Evolutionary conservation across 768 basidiomycete species (phyloP).

Genomic region (Panellus pusillus): DNA sequence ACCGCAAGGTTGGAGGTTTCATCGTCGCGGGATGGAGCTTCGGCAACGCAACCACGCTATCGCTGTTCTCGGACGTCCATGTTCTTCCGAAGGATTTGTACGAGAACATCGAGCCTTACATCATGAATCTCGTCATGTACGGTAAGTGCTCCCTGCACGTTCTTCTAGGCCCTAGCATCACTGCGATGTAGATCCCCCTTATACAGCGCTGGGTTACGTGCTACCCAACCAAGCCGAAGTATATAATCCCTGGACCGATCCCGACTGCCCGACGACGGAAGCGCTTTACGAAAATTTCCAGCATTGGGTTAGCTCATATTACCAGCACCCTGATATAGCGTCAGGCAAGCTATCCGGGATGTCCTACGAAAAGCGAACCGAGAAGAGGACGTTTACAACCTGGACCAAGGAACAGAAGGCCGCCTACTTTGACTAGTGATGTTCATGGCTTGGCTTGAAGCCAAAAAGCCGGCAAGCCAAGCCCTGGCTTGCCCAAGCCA

Average conservation of each 20-base stretch:
- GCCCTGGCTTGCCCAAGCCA: too few relatives aligned
- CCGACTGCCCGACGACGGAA: constrained; percentile 24
- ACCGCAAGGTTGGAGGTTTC: constrained; percentile 31
- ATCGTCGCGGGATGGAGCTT: constrained; percentile 41
- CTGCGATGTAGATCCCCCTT: constrained; percentile 32
- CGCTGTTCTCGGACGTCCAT: constrained; percentile 28
- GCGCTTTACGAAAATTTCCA: constrained; percentile 26
- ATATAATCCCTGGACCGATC: constrained; percentile 27
- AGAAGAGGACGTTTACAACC: neutral
- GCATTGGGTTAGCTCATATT: constrained; percentile 33
- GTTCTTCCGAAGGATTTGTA: constrained; percentile 25
- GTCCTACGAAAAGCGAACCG: constrained; percentile 3
- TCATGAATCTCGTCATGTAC: constrained; percentile 31
- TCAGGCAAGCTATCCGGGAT: constrained; percentile 2
- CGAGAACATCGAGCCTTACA: constrained; percentile 29
- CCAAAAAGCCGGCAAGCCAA: too few relatives aligned
- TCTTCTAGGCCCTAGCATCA: neutral
- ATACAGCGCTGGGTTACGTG: constrained; percentile 27
- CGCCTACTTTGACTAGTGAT: too few relatives aligned
- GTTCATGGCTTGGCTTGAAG: too few relatives aligned
- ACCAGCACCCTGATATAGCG: constrained; percentile 22
- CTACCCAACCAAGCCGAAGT: constrained; percentile 21
- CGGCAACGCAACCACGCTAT: constrained; percentile 31
- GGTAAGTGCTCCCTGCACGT: constrained; percentile 23
- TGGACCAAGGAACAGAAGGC: constrained; percentile 10